Base-by-base conservation (phyloP, 2,329 filamentous ascomycete genomes). In the Dichotomopilus funicola region DNA sequence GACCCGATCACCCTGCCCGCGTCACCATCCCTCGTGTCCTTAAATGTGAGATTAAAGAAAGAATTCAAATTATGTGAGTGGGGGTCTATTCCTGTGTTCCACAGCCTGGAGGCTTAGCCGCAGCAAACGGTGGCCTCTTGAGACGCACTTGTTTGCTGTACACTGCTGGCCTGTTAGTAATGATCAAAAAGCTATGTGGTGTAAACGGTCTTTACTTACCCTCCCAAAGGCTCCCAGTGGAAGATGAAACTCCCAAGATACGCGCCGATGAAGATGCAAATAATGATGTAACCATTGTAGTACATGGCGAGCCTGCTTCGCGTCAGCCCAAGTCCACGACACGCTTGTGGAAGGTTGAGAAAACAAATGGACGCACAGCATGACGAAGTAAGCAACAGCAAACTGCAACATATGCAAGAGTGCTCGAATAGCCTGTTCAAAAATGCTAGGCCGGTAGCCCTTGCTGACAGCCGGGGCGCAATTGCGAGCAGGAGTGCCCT, bases 191-290 rank as follows among this genome's bases (percentile, higher is more conserved):
- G 19, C 19, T 27, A 27, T 27, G 19, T 27, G 19, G 19, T 27
- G 19, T 27, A 27, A 27, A 27, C 19, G 19, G 19, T 27, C 19
- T 27, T 1, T 2, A 63, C 63, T 52, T 34, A 65, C 63, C 53
- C 50, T 7, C 64, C 67, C 37, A 81, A 63, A 0, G 68, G 72
- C 67, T 88, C 86, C 86, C 87, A 91, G 35, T 83, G 80, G 67
- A 89, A 92, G 57, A 88, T 66, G 60, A 91, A 89, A 10, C 80
- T 77, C 12, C 89, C 89, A 5, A 91, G 55, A 61, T 82, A 89
- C 0, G 86, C 82, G 1, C 89, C 89, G 54, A 92, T 79, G 59
- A 92, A 81, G 68, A 94, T 89, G 62, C 83, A 89, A 57, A 92
- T 85, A 68, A 94, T 88, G 60, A 94, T 78, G 70, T 89, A 94